Evolutionary conservation across 2,329 filamentous ascomycete species (phyloP).

Genomic region (Trichoderma atrobrunneum): DNA sequence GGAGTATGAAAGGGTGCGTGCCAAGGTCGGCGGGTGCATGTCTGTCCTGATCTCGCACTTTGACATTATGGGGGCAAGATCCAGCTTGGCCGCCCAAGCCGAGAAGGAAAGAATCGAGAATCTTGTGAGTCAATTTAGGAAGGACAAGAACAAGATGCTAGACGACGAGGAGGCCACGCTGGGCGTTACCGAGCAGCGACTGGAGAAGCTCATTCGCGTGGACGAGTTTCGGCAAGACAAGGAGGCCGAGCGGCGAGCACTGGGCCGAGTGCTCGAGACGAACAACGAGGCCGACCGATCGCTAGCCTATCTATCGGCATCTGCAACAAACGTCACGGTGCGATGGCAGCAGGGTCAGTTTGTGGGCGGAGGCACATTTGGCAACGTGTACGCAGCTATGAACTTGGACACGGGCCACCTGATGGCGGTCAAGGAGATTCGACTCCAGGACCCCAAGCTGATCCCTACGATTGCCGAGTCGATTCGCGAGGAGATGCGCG

Average conservation of each 20-base stretch:
- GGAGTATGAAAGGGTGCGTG: conserved; percentile 78
- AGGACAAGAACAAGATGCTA: conserved; percentile 68
- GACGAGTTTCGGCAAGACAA: conserved; percentile 76
- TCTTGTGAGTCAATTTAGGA: conserved; percentile 69
- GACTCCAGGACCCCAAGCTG: conserved; percentile 91
- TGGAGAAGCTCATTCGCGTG: conserved; percentile 69
- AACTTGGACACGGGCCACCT: conserved; percentile 93
- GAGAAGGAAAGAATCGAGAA: conserved; percentile 87
- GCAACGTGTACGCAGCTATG: conserved; percentile 95
- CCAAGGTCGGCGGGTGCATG: conserved; percentile 96
- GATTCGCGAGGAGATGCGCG: conserved; percentile 95
- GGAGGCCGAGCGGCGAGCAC: conserved; percentile 78
- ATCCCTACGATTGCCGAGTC: conserved; percentile 92
- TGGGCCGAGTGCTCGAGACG: conserved; percentile 88
- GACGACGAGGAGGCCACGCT: conserved; percentile 84
- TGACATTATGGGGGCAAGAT: conserved; percentile 96
- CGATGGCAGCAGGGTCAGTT: conserved; percentile 99
- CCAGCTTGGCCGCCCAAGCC: conserved; percentile 86
- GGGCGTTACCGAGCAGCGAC: conserved; percentile 71
- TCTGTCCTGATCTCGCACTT: conserved; percentile 96
- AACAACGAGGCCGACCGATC: conserved; percentile 95
- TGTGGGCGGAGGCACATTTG: conserved; percentile 94
- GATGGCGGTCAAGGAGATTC: conserved; percentile 99
- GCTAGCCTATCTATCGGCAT: conserved; percentile 88
- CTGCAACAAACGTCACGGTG: conserved; percentile 90